These are phyloP conservation scores for Aegilops sharonensis DNA, from an alignment of 176 grass and related monocot species.

Conservation along the genomic window DNA sequence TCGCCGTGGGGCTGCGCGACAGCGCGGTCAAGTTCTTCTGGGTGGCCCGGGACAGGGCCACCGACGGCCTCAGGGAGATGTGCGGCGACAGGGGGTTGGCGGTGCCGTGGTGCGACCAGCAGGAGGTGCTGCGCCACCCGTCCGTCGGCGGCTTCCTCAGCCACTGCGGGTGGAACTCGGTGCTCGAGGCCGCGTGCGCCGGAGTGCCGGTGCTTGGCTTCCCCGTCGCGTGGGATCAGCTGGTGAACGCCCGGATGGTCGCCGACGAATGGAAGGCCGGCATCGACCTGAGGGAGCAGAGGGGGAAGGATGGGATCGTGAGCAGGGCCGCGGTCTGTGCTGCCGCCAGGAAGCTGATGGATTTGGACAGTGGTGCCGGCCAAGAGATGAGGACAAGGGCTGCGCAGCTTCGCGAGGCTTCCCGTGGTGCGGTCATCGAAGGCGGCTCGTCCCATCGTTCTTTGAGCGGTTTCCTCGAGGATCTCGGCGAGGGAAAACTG, in stretches of 20 bases:
- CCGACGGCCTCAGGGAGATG: not conserved
- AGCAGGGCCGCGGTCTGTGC: slow-evolving; percentile 27
- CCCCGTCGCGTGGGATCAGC: slow-evolving; percentile 61
- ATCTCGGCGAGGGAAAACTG: slow-evolving; percentile 24
- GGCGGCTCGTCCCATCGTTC: slow-evolving; percentile 49
- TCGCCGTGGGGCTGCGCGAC: slow-evolving; percentile 36
- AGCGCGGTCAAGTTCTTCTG: slow-evolving; percentile 53
- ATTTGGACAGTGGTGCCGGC: slow-evolving; percentile 25
- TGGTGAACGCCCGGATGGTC: slow-evolving; percentile 38
- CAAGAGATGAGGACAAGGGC: slow-evolving; percentile 52
- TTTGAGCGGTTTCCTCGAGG: slow-evolving; percentile 30
- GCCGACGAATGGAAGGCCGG: slow-evolving; percentile 57
- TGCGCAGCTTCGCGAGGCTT: slow-evolving; percentile 29
- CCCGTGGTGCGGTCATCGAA: slow-evolving; percentile 15
- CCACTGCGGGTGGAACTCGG: slow-evolving; percentile 81
- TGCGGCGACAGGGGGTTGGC: slow-evolving; percentile 40
- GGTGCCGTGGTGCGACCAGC: slow-evolving; percentile 73
- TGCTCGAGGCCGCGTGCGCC: slow-evolving; percentile 39
- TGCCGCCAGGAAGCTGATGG: slow-evolving; percentile 51
- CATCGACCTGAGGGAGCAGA: slow-evolving; percentile 41
- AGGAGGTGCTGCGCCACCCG: slow-evolving; percentile 50
- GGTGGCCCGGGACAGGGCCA: slow-evolving; percentile 39
- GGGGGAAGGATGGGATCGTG: slow-evolving; percentile 10
- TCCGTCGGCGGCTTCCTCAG: slow-evolving; percentile 70
- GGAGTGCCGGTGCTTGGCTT: slow-evolving; percentile 57